Conservation (phyloP, 2,329 filamentous ascomycete genomes). For the Alternaria sp. region DNA sequence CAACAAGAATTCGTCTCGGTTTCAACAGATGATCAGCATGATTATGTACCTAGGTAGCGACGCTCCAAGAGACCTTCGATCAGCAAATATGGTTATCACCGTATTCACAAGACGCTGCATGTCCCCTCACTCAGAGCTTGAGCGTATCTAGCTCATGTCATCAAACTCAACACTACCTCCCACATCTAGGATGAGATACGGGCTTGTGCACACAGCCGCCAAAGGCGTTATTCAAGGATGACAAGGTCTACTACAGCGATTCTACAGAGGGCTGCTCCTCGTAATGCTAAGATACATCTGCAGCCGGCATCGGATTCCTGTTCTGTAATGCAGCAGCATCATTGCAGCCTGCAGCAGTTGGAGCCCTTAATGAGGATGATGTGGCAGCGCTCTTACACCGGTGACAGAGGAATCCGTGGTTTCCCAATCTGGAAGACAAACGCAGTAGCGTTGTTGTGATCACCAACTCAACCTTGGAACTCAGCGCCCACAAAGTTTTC, state of each 20-base stretch:
- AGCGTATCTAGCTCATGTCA: too few relatives aligned
- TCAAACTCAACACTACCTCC: background rate
- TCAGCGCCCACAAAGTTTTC: background rate
- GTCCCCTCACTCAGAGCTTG: too few relatives aligned
- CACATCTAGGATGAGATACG: background rate
- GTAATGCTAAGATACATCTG: background rate
- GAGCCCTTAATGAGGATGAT: background rate
- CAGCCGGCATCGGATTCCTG: too few relatives aligned
- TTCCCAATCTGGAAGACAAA: background rate
- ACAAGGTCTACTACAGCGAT: background rate
- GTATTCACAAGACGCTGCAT: too few relatives aligned
- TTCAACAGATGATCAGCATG: background rate
- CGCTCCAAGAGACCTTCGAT: too few relatives aligned
- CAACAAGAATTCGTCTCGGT: background rate
- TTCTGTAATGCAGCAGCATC: background rate
- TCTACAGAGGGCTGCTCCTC: rapidly evolving
- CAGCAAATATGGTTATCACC: too few relatives aligned
- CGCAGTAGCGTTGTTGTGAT: background rate
- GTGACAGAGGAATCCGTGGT: background rate
- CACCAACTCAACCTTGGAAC: background rate
- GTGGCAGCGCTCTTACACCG: background rate
- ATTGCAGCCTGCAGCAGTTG: background rate
- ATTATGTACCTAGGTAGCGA: too few relatives aligned
- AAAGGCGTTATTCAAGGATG: background rate
- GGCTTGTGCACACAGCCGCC: background rate